phyloP scores from a whole-genome alignment of 192 early-diverging fungal species.

The Polychytrium aggregatum region DNA sequence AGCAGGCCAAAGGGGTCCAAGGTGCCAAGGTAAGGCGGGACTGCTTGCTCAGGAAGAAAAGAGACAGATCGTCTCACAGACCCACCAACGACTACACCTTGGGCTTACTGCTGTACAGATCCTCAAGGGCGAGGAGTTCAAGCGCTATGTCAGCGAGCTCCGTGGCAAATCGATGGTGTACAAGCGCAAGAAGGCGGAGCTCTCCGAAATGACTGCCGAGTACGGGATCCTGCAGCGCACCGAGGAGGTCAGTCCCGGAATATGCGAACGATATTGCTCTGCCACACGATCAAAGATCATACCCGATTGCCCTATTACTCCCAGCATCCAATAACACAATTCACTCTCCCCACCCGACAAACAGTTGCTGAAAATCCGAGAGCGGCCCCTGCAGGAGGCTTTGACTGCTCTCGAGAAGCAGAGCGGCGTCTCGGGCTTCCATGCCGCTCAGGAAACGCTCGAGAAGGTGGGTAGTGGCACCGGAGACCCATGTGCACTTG shows the following conservation, averaged over 20 bases:
- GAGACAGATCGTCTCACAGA: not conserved
- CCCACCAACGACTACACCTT: not conserved
- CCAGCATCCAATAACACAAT: too few relatives aligned
- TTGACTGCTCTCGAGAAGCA: conserved; percentile 22
- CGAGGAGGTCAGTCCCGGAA: conserved; percentile 28
- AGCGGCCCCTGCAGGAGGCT: conserved; percentile 12
- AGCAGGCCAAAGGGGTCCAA: conserved; percentile 11
- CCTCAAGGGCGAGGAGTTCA: conserved; percentile 53
- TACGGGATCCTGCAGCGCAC: conserved; percentile 44
- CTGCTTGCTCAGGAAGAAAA: not conserved
- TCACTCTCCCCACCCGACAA: not conserved
- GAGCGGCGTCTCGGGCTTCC: conserved; percentile 26
- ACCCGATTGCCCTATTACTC: too few relatives aligned
- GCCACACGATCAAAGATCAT: too few relatives aligned
- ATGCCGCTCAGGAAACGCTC: conserved; percentile 31
- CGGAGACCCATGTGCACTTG: too few relatives aligned
- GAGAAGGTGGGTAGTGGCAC: conserved; percentile 18
- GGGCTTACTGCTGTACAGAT: conserved; percentile 15
- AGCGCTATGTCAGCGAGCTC: conserved; percentile 46
- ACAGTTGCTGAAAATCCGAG: conserved; percentile 19
- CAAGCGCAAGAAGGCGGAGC: conserved; percentile 42
- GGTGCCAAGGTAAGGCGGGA: conserved; percentile 27
- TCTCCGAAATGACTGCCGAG: conserved; percentile 36
- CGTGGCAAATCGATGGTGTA: conserved; percentile 45
- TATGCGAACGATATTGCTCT: too few relatives aligned